Percentiles rank a stretch among this genome's conserved stretches.
phyloP scores from a whole-genome alignment of 306 rosid species.

The Cyamopsis tetragonoloba region DNA sequence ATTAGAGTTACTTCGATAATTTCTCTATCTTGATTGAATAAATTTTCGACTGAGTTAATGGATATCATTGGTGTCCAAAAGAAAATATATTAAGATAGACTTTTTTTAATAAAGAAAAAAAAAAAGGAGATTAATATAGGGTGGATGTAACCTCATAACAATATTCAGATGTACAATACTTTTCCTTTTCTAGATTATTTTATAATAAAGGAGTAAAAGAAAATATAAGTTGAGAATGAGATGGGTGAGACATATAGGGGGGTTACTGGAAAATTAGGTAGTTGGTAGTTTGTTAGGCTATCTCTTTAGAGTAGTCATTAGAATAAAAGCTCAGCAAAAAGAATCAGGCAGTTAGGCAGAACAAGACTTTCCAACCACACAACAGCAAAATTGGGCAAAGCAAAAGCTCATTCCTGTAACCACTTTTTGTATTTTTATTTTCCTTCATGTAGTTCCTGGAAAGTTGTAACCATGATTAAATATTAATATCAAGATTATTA shows the following conservation, averaged over 20 bases:
- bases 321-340: constrained; percentile 32
- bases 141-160: constrained; percentile 20
- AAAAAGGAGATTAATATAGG: too few species aligned
- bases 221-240: neutral
- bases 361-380: constrained; percentile 87
- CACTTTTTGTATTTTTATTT: constrained; percentile 25
- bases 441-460: neutral
- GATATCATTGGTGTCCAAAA: too few species aligned
- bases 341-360: constrained; percentile 52
- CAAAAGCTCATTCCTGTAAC: constrained; percentile 35
- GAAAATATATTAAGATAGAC: too few species aligned
- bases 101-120: too few species aligned
- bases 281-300: constrained; percentile 37
- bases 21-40: too few species aligned
- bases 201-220: neutral
- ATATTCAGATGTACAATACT: constrained; percentile 13
- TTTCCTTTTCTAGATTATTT: neutral
- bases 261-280: constrained; percentile 11
- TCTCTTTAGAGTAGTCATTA: constrained; percentile 42
- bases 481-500: neutral
- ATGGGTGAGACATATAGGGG: constrained; percentile 2
- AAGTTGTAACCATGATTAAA: constrained; percentile 15
- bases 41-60: too few species aligned
- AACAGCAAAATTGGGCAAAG: constrained; percentile 51
- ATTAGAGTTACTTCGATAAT: too few species aligned